phyloP scores from a whole-genome alignment of 257 asterid species.

The Hygrophila difformis region DNA sequence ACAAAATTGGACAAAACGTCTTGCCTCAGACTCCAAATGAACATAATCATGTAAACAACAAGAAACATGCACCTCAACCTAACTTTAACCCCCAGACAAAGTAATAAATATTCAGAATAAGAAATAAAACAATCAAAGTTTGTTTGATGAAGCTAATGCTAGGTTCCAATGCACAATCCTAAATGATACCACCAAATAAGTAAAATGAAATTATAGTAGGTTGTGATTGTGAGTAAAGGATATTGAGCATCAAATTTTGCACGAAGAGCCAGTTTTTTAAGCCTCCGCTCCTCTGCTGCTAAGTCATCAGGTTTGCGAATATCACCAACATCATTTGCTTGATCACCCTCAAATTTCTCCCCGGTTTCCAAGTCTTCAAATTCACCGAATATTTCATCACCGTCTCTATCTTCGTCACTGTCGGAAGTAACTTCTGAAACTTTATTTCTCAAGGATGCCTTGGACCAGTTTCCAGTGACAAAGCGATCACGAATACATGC shows the following conservation, averaged over 20 bases:
- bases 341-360: slow-evolving; percentile 42
- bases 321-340: slow-evolving; percentile 21
- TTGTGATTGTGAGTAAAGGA: slow-evolving; percentile 43
- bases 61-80: no score
- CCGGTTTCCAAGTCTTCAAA: slow-evolving; percentile 98
- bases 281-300: slow-evolving; percentile 68
- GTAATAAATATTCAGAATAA: no score
- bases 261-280: slow-evolving; percentile 82
- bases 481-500: slow-evolving; percentile 78
- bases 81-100: no score
- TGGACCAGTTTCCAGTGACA: slow-evolving; percentile 86
- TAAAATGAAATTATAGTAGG: slow-evolving; percentile 1
- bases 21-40: no score
- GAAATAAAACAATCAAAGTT: no score
- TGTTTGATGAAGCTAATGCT: no score
- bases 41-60: no score
- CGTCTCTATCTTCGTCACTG: slow-evolving; percentile 31
- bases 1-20: slow-evolving; percentile 3
- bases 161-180: no score
- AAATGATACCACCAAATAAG: no score
- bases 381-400: slow-evolving; percentile 55
- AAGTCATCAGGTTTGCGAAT: slow-evolving; percentile 31
- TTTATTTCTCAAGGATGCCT: slow-evolving; percentile 63
- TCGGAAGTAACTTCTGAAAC: slow-evolving; percentile 28
- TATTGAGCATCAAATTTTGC: slow-evolving; percentile 88